Base-by-base conservation (phyloP, 495 filamentous ascomycete genomes). In the Gamarada debralockiae region DNA sequence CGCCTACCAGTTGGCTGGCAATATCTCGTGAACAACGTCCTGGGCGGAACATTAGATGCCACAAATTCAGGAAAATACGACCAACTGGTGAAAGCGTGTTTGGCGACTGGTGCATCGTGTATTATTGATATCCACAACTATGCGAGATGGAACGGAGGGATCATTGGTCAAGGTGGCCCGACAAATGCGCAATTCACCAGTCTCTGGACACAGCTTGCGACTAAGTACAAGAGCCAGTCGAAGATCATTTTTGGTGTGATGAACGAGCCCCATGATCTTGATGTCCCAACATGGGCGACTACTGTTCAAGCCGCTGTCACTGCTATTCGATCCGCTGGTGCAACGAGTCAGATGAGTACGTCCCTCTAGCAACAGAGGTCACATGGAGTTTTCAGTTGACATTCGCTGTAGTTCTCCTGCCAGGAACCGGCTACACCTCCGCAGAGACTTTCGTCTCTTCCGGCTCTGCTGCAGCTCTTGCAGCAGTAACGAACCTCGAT, bases 221-320 rank as follows among this genome's bases (percentile, higher is more conserved):
- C 61, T 10, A 76, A 79, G 46, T 84, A 83, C 54, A 71, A 68
- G 17, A 44, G 27, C 7, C 50, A 72, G n/a, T 43, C 66, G 3
- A 76, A 73, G 13, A 65, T 82, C 21, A 63, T 74, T n/a, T 83
- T 84, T 63, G 80, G 80, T 31, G 62, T 84, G 39, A 82, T 84
- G 76, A 85, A 83, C 60, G 82, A 85, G 61, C 79, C 81, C 10
- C 40, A 43, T 23, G 40, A 43, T 14, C 10, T 21, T 23, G 21
- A 43, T 39, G 52, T 54, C 21, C 38, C 14, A 21, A 54, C 40
- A 0, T 83, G 79, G 79, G 77, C 75, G 0, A 52, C 63, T 3
- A 79, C 77, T 0, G 73, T 75, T 39, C 81, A 84, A 59, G 69
- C 71, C 15, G 76, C 67, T 38, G 78, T 86, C 1, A 77, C 73